Conservation (phyloP, 106 monocot genomes). For the Gastrodia elata region DNA sequence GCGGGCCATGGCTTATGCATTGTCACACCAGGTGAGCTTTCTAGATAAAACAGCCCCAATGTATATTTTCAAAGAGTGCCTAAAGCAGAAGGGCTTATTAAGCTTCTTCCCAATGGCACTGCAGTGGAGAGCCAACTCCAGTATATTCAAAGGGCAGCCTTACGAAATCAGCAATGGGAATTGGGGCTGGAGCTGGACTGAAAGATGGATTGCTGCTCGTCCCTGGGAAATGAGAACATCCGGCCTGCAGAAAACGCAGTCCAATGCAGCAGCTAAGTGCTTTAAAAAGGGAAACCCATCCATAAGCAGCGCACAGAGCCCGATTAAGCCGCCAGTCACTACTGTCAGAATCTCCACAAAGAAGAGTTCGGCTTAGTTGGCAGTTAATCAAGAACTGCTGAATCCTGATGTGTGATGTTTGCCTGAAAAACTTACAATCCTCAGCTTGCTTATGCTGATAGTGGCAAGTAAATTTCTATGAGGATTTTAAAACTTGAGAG, state of each 20-base stretch:
- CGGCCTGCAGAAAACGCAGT: slow-evolving; percentile 20
- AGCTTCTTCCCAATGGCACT: background rate
- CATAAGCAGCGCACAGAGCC: slow-evolving; percentile 3
- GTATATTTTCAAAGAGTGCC: background rate
- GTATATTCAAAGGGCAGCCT: slow-evolving; percentile 23
- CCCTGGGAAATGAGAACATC: slow-evolving; percentile 65
- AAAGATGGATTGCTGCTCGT: slow-evolving; percentile 72
- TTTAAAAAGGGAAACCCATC: slow-evolving; percentile 13
- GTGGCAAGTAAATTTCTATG: too few relatives aligned
- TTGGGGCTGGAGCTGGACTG: slow-evolving; percentile 95
- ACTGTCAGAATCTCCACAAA: slow-evolving; percentile 24
- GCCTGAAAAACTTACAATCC: too few relatives aligned
- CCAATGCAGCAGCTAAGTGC: slow-evolving; percentile 22
- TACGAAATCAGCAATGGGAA: slow-evolving; percentile 57
- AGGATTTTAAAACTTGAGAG: too few relatives aligned
- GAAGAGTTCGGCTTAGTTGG: slow-evolving; percentile 19
- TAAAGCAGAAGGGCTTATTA: slow-evolving; percentile 1
- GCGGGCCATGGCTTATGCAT: slow-evolving; percentile 82
- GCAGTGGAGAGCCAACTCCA: slow-evolving; percentile 72
- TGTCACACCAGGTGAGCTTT: slow-evolving; percentile 66
- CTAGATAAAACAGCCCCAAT: background rate
- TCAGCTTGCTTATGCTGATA: too few relatives aligned
- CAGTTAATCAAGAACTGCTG: background rate
- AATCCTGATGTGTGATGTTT: background rate
- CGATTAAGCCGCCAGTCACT: slow-evolving; percentile 11